phyloP scores from a whole-genome alignment of 2,329 filamentous ascomycete species.

The Cladosporium sp. region DNA sequence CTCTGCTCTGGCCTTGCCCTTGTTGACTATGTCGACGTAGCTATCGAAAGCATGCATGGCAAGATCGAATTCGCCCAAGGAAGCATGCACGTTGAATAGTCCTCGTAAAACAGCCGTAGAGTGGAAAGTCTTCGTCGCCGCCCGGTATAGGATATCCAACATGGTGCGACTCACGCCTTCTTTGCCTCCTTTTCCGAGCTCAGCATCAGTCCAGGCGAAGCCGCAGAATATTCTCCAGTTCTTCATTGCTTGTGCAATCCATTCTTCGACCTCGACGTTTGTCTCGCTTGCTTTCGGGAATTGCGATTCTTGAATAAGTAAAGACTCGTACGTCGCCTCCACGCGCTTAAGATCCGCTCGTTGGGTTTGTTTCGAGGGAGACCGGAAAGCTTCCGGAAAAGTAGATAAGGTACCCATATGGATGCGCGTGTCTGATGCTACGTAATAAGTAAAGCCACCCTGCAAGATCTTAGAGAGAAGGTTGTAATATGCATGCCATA shows the following conservation, averaged over 20 bases:
- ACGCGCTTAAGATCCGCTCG: constrained; percentile 73
- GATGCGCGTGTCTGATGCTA: constrained; percentile 1
- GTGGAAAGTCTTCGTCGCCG: constrained; percentile 90
- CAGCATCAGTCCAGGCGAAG: constrained; percentile 71
- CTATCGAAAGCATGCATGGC: constrained; percentile 88
- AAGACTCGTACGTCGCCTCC: constrained; percentile 72
- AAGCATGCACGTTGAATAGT: constrained; percentile 81
- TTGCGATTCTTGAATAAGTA: constrained; percentile 71
- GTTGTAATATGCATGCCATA: constrained; percentile 84
- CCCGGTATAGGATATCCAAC: constrained; percentile 81
- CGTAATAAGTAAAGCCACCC: constrained; percentile 55
- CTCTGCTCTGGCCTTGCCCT: constrained; percentile 76
- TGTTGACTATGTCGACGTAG: constrained; percentile 82
- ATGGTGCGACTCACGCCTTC: constrained; percentile 69
- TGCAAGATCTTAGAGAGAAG: constrained; percentile 73
- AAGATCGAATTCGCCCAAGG: constrained; percentile 85
- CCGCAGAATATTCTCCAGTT: constrained; percentile 86
- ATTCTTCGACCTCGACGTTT: constrained; percentile 75
- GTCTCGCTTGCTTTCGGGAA: constrained; percentile 82
- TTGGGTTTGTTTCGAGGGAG: constrained; percentile 42
- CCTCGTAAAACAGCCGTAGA: constrained; percentile 83
- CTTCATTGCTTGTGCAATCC: constrained; percentile 70
- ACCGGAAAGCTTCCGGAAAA: constrained; percentile 22
- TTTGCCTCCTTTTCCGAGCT: constrained; percentile 77
- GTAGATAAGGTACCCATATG: not conserved